Percentiles rank a stretch among this genome's conserved stretches.
These are phyloP conservation scores for Aspergillus sclerotialis DNA, from an alignment of 2,329 filamentous ascomycete genomes.

Conservation along the genomic window DNA sequence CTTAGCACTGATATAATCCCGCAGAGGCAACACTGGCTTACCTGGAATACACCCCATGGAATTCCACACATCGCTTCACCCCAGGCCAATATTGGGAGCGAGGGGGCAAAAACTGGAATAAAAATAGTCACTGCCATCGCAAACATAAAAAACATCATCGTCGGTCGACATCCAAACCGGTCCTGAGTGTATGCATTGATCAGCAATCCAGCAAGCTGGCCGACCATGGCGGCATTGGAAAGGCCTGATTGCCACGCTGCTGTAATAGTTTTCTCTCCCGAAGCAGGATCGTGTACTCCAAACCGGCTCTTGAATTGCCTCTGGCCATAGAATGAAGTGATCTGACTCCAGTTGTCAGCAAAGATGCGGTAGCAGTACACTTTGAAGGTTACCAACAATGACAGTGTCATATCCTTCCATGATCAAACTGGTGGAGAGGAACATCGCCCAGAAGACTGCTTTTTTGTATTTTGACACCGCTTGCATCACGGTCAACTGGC, in stretches of 20 bases:
- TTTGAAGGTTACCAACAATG: neutral
- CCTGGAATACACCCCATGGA: conserved; percentile 8
- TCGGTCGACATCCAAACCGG: conserved; percentile 15
- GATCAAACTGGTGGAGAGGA: neutral
- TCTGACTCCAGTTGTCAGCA: conserved; percentile 18
- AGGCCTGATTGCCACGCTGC: conserved; percentile 27
- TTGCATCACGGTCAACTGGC: conserved; percentile 2
- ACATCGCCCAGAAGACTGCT: conserved; percentile 1
- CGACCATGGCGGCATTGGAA: conserved; percentile 3
- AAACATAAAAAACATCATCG: conserved; percentile 9
- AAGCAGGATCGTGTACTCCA: conserved; percentile 1
- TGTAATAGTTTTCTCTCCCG: conserved; percentile 20
- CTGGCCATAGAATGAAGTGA: neutral
- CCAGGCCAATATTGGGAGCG: conserved; percentile 3
- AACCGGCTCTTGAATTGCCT: neutral
- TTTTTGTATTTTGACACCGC: neutral
- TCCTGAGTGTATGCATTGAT: conserved; percentile 15
- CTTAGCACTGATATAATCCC: neutral
- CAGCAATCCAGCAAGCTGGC: conserved; percentile 13
- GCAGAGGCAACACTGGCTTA: neutral
- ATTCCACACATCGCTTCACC: conserved; percentile 7
- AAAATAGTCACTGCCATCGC: conserved; percentile 9
- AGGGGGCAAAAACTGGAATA: conserved; percentile 9
- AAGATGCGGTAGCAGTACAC: neutral
- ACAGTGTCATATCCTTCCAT: neutral